Percentiles rank a stretch among this genome's conserved stretches.
phyloP scores from a whole-genome alignment of 140 eudicot genomes.

The Oenanthe javanica region DNA sequence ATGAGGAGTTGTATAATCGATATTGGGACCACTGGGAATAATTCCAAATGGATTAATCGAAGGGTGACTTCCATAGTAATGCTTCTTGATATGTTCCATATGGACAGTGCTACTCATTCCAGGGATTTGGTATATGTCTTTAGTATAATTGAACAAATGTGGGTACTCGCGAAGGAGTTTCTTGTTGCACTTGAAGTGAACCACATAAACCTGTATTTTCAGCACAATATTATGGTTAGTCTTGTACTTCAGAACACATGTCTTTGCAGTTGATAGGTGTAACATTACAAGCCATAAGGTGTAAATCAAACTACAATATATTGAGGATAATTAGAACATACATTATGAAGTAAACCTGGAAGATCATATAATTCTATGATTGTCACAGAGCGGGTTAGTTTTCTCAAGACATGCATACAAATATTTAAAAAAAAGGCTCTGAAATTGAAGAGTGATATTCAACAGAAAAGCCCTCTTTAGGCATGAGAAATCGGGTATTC shows the following conservation, averaged over 20 bases:
- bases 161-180: constrained; percentile 73
- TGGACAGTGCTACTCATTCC: constrained; percentile 71
- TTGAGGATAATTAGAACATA: background rate
- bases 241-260: background rate
- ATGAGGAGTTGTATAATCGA: constrained; percentile 65
- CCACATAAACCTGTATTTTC: constrained; percentile 68
- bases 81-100: constrained; percentile 86
- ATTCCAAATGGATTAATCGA: constrained; percentile 71
- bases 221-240: background rate
- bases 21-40: constrained; percentile 67
- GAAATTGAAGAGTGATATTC: background rate
- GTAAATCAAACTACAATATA: background rate
- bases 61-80: constrained; percentile 89
- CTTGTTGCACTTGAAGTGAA: constrained; percentile 94
- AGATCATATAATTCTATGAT: background rate
- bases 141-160: constrained; percentile 69
- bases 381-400: background rate
- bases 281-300: background rate
- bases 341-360: background rate
- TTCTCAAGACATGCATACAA: background rate
- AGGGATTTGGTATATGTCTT: constrained; percentile 72
- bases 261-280: background rate
- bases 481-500: background rate
- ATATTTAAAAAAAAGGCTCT: background rate
- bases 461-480: background rate